phyloP scores from a whole-genome alignment of 441 rosid genomes.

The Populus hybrid region DNA sequence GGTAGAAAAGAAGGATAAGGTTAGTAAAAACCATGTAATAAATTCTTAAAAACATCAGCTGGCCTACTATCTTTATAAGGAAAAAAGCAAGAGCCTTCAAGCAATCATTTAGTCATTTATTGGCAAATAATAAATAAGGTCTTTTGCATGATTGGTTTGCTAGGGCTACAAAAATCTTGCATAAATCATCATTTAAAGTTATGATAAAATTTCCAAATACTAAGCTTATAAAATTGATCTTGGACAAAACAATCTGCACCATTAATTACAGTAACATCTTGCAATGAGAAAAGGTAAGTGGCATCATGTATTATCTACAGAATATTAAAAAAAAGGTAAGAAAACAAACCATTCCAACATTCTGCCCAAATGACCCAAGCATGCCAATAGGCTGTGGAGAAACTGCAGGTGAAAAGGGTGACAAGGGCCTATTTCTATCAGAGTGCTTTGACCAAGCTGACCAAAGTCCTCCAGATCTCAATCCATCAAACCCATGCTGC shows the following conservation, averaged over 20 bases:
- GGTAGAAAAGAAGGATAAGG: neutral
- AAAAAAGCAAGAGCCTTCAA: neutral
- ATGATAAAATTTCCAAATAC: neutral
- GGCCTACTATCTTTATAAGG: neutral
- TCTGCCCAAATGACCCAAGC: slow-evolving; percentile 65
- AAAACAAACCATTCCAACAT: slow-evolving; percentile 54
- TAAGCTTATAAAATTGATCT: neutral
- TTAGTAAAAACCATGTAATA: neutral
- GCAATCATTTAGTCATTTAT: neutral
- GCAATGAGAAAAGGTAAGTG: neutral
- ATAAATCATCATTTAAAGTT: neutral
- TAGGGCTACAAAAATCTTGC: neutral
- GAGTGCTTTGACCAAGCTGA: slow-evolving; percentile 74
- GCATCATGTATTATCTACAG: neutral
- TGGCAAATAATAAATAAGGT: neutral
- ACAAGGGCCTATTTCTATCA: slow-evolving; percentile 56
- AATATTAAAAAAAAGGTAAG: slow-evolving; percentile 2
- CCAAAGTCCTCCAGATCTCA: slow-evolving; percentile 71
- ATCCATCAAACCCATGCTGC: slow-evolving; percentile 72
- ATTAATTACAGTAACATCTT: neutral
- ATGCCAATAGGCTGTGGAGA: slow-evolving; percentile 66
- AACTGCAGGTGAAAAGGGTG: slow-evolving; percentile 42
- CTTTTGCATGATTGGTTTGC: neutral
- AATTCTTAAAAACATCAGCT: neutral
- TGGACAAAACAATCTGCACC: neutral